Conservation (phyloP, 1,284 basidiomycete genomes). For the Ustilago esculenta region DNA sequence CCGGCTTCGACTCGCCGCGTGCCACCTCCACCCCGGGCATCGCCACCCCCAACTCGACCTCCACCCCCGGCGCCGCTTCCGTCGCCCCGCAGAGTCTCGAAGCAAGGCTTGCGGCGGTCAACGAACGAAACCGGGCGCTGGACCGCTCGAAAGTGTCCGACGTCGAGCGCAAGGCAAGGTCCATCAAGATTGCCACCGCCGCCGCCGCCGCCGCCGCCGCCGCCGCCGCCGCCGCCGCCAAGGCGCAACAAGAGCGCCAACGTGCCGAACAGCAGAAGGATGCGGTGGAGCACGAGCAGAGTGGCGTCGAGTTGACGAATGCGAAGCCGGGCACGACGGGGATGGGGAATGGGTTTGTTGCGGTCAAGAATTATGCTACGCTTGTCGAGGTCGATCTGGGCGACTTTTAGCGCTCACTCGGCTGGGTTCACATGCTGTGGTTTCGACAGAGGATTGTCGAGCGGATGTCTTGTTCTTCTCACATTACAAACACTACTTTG, state of each 20-base stretch:
- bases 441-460: no score
- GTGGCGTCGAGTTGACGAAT: slow-evolving; percentile 24
- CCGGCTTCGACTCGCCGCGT: slow-evolving; percentile 2
- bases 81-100: slow-evolving; percentile 64
- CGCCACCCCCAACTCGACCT: no score
- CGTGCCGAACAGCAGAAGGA: no score
- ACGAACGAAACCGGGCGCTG: slow-evolving; percentile 84
- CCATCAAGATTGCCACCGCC: slow-evolving; percentile 56
- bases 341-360: slow-evolving; percentile 65
- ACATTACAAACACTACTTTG: no score
- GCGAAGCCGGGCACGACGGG: slow-evolving; percentile 35
- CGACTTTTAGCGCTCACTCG: slow-evolving; percentile 60
- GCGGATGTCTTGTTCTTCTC: no score
- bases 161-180: slow-evolving; percentile 75
- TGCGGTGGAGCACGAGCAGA: no score
- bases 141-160: slow-evolving; percentile 81
- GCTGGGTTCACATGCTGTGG: no score
- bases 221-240: not conserved
- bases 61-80: not conserved
- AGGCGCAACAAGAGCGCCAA: not conserved
- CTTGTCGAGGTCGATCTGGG: slow-evolving; percentile 69
- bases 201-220: slow-evolving; percentile 1
- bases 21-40: no score
- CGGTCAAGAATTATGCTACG: slow-evolving; percentile 66
- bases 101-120: slow-evolving; percentile 78